Percentiles rank a stretch among this genome's conserved stretches.
These are phyloP conservation scores for Eucalyptus shirleyi DNA, from an alignment of 345 rosid genomes.

Conservation along the genomic window DNA sequence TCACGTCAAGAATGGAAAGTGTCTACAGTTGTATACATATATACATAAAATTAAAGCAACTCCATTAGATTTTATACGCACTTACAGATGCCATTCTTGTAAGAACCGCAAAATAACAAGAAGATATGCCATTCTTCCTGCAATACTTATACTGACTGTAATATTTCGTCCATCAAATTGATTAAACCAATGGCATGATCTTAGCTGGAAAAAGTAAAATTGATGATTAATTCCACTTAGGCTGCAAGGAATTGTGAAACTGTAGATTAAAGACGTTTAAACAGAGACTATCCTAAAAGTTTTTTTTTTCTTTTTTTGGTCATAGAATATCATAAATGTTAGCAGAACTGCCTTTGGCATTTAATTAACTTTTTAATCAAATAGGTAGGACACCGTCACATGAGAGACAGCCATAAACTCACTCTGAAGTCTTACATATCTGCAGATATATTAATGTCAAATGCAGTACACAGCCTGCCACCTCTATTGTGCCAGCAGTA, in stretches of 20 bases:
- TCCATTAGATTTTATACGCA: not conserved
- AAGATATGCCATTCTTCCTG: not conserved
- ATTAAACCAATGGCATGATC: not conserved
- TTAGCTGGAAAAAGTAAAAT: not conserved
- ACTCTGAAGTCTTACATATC: not conserved
- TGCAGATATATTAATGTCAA: not conserved
- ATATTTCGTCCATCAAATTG: not conserved
- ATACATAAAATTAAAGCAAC: not conserved
- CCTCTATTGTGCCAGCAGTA: not conserved
- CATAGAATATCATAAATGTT: not conserved
- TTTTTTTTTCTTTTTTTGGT: no score
- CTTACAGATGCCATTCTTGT: not conserved
- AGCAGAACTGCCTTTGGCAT: not conserved
- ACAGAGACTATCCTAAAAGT: not conserved
- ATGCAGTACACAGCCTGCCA: not conserved
- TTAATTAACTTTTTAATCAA: not conserved
- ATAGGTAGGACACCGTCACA: not conserved
- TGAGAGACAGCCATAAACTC: not conserved
- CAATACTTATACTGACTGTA: not conserved
- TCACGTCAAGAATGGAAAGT: not conserved
- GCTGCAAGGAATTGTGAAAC: not conserved
- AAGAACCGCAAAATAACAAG: not conserved
- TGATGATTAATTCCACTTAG: not conserved
- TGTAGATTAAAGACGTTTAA: not conserved
- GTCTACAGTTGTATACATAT: not conserved